Base-by-base conservation (phyloP, 2,329 filamentous ascomycete species). In the Ophiobolus disseminans region DNA sequence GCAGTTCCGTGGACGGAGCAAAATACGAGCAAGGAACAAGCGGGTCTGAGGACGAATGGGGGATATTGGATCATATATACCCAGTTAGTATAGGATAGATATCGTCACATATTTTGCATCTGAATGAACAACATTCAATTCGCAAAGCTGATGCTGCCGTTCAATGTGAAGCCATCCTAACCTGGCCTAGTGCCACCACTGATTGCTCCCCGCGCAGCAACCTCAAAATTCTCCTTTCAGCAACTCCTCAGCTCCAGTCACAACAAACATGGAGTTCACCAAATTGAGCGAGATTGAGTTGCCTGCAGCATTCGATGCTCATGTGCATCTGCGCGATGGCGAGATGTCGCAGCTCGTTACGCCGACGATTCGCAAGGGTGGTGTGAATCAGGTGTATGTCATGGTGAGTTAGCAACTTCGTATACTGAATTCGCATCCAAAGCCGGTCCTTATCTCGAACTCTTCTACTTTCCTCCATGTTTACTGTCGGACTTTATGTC, bases 361-460 rank as follows among this genome's bases (percentile, higher is more conserved):
- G 23, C 77, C 77, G 4, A 80, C 76, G 17, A 80, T 82, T 57
- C 74, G 79, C 40, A 58, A 72, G 51, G 80, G 80, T 50, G 80
- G 79, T 53, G 78, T 79, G 51, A 78, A 81, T 63, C 79, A 76
- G 23, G 79, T 82, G 28, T 81, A 76, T 68, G 79, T 82, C 23
- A 81, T 81, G 78, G 77, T 79, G 69, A 62, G 74, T 48, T 47
- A 48, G 32, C 19, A 28, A 23, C 25, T 30, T 45, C 54, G 45
- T 28, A 30, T n/a, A 5, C 7, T 25, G n/a, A n/a, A n/a, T n/a
- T n/a, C n/a, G n/a, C n/a, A n/a, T n/a, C n/a, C n/a, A n/a, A n/a
- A n/a, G n/a, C n/a, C n/a, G n/a, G n/a, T n/a, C n/a, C n/a, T n/a
- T 23, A 26, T 39, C 41, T 11, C 9, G 16, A 38, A 16, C 35